These are phyloP conservation scores for Cryoendolithus antarcticus DNA, from an alignment of 2,329 filamentous ascomycete genomes.

Conservation along the genomic window DNA sequence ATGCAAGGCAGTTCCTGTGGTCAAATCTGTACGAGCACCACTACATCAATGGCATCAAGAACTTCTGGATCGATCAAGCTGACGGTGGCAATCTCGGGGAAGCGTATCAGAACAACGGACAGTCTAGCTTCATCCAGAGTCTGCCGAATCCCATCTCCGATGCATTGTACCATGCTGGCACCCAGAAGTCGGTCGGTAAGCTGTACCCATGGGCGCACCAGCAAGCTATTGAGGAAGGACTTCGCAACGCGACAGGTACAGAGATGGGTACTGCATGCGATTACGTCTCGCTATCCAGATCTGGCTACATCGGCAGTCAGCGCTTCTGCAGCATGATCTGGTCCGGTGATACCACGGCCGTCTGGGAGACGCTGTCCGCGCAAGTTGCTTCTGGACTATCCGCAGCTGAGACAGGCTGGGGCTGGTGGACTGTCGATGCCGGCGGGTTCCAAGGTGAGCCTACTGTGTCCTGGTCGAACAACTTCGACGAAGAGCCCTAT, in stretches of 20 bases:
- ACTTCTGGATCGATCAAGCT: conserved; percentile 25
- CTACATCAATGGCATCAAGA: conserved; percentile 21
- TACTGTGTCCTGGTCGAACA: conserved; percentile 23
- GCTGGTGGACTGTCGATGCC: conserved; percentile 21
- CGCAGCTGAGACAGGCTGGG: conserved; percentile 18
- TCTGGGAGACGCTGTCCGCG: conserved; percentile 18
- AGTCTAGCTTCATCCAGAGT: conserved; percentile 17
- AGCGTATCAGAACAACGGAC: conserved; percentile 27
- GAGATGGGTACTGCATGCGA: conserved; percentile 16
- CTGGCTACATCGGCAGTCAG: conserved; percentile 21
- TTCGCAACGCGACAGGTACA: conserved; percentile 16
- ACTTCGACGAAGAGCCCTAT: conserved; percentile 19
- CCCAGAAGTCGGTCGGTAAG: conserved; percentile 17
- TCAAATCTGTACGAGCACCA: conserved; percentile 18
- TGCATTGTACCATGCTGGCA: conserved; percentile 20
- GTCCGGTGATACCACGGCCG: conserved; percentile 19
- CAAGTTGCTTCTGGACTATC: conserved; percentile 19
- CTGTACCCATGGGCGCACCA: conserved; percentile 22
- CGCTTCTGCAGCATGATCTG: conserved; percentile 23
- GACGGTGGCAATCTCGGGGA: conserved; percentile 26
- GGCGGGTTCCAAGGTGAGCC: conserved; percentile 23
- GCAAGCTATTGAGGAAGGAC: conserved; percentile 19
- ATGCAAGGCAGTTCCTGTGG: conserved; percentile 20
- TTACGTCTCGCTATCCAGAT: conserved; percentile 16
- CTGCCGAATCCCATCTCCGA: conserved; percentile 20